Evolutionary conservation across 768 basidiomycete species (phyloP).

Genomic region (Collybiopsis luxurians): DNA sequence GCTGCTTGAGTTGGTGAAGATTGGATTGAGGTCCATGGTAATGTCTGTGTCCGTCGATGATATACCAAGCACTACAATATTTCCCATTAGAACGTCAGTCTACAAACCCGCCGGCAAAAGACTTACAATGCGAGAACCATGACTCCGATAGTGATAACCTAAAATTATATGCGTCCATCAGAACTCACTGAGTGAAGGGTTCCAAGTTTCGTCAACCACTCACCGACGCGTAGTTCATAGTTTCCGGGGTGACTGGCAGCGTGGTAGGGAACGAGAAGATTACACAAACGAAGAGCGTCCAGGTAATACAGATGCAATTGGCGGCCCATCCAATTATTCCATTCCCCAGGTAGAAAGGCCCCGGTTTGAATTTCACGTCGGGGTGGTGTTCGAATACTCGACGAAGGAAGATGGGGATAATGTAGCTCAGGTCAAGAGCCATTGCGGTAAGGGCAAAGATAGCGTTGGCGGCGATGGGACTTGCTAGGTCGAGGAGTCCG

Average conservation of each 20-base stretch:
- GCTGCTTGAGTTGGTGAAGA: slow-evolving; percentile 22
- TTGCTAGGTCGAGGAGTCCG: slow-evolving; percentile 74
- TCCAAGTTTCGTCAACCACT: slow-evolving; percentile 18
- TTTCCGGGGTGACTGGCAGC: slow-evolving; percentile 62
- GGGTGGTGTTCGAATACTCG: slow-evolving; percentile 69
- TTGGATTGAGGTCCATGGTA: slow-evolving; percentile 61
- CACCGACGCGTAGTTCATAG: slow-evolving; percentile 84
- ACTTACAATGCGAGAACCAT: slow-evolving; percentile 52
- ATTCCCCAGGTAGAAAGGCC: slow-evolving; percentile 82
- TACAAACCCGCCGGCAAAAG: background rate
- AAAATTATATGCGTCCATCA: background rate
- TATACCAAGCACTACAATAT: slow-evolving; percentile 43
- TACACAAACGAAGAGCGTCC: slow-evolving; percentile 67
- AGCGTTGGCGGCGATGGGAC: slow-evolving; percentile 72
- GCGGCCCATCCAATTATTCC: slow-evolving; percentile 59
- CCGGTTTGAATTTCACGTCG: slow-evolving; percentile 81
- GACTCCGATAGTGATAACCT: slow-evolving; percentile 54
- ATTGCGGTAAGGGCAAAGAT: slow-evolving; percentile 83
- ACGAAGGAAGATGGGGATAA: slow-evolving; percentile 79
- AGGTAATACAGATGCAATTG: slow-evolving; percentile 64
- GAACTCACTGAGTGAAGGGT: background rate
- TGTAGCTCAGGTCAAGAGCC: slow-evolving; percentile 75
- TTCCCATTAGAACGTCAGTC: too few relatives aligned
- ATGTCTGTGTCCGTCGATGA: slow-evolving; percentile 48
- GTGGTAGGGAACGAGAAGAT: slow-evolving; percentile 74